Conservation (phyloP, 257 asterid genomes). For the Plantago ovata region DNA sequence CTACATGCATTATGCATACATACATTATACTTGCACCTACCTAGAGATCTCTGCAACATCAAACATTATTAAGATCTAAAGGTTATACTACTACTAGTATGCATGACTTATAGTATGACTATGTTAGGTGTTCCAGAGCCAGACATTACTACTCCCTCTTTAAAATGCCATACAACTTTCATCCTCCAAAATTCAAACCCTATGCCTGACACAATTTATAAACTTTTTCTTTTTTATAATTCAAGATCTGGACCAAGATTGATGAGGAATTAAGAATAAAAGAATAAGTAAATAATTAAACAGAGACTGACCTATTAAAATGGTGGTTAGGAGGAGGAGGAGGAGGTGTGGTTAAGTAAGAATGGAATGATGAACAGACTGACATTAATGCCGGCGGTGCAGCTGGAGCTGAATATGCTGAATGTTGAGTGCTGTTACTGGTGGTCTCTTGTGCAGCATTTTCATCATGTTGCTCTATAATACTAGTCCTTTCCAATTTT, state of each 20-base stretch:
- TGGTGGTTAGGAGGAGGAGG: background rate
- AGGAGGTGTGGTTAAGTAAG: constrained; percentile 42
- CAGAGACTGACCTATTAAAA: background rate
- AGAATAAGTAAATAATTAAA: too few species aligned
- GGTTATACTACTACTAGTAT: too few species aligned
- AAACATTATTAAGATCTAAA: constrained; percentile 1
- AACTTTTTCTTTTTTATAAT: too few species aligned
- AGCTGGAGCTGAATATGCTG: constrained; percentile 18
- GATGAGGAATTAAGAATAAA: too few species aligned
- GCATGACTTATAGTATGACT: too few species aligned
- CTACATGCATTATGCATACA: too few species aligned
- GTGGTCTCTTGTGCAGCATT: constrained; percentile 23
- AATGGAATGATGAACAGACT: constrained; percentile 29
- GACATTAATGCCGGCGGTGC: constrained; percentile 18
- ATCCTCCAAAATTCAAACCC: too few species aligned
- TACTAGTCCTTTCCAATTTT: constrained; percentile 32
- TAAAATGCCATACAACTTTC: background rate
- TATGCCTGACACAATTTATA: too few species aligned
- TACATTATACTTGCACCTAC: too few species aligned
- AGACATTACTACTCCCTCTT: background rate
- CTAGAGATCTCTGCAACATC: constrained; percentile 23
- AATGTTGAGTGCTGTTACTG: background rate
- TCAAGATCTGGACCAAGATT: too few species aligned
- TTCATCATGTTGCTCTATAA: constrained; percentile 25
- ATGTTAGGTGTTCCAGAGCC: constrained; percentile 16